Percentiles rank a stretch among this genome's conserved stretches.
phyloP scores from a whole-genome alignment of 1,139 yeast genomes.

The Geotrichum candidum region DNA sequence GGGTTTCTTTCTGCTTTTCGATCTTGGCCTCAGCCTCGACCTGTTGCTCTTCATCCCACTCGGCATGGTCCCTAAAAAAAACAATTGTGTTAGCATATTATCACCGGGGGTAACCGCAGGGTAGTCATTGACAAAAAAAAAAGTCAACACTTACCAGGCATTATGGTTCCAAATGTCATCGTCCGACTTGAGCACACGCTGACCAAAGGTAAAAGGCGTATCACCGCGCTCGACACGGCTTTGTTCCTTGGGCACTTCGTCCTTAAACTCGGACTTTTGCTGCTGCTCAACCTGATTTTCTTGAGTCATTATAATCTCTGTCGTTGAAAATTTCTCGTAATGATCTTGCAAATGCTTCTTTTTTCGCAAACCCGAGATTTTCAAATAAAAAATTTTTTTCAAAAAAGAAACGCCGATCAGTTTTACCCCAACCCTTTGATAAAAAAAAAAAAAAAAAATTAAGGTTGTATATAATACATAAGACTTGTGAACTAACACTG shows the following conservation, averaged over 20 bases:
- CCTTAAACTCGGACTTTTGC: slow-evolving; percentile 2
- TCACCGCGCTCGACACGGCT: slow-evolving; percentile 52
- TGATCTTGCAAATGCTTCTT: too few species aligned
- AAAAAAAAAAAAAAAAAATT: too few species aligned
- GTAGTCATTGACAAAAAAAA: background rate
- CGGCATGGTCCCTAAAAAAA: slow-evolving; percentile 68
- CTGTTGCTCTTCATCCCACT: slow-evolving; percentile 91
- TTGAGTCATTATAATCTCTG: background rate
- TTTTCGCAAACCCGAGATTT: too few species aligned
- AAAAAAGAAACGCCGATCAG: too few species aligned
- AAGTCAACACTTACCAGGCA: slow-evolving; percentile 52
- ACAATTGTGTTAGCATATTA: background rate
- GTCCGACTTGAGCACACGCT: slow-evolving; percentile 62
- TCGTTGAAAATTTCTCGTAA: background rate
- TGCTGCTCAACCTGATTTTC: background rate
- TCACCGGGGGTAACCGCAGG: background rate
- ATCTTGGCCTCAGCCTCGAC: slow-evolving; percentile 70
- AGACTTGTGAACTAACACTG: too few species aligned
- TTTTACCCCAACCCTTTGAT: too few species aligned
- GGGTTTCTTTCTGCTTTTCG: slow-evolving; percentile 65
- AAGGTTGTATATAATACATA: too few species aligned
- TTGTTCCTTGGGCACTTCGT: slow-evolving; percentile 3
- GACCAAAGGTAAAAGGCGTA: slow-evolving; percentile 87
- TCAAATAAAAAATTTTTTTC: too few species aligned
- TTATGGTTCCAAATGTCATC: slow-evolving; percentile 83